phyloP scores from a whole-genome alignment of 1,139 yeast species.

The Yamadazyma aaseri region DNA sequence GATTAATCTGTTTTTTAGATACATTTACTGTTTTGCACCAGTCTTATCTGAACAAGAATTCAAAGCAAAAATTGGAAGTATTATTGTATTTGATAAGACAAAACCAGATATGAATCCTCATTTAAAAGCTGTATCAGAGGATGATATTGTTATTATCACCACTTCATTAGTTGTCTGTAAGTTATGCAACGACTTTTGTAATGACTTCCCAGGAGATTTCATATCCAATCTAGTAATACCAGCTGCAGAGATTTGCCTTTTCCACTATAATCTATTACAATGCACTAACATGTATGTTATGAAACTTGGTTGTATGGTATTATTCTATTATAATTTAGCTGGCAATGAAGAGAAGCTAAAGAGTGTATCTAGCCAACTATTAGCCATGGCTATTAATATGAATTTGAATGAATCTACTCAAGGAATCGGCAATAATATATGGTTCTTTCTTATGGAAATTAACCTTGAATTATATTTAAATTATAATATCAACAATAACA shows the following conservation, averaged over 20 bases:
- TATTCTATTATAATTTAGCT: constrained; percentile 3
- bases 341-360: constrained; percentile 1
- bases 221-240: background rate
- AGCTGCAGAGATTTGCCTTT: constrained; percentile 4
- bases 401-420: constrained; percentile 2
- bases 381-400: constrained; percentile 3
- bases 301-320: constrained; percentile 5
- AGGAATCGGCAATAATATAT: constrained; percentile 1
- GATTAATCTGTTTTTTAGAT: constrained; percentile 2
- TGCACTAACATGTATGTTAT: constrained; percentile 1
- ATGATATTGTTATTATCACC: constrained; percentile 1
- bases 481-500: background rate
- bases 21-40: constrained; percentile 6
- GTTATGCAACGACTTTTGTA: constrained; percentile 1
- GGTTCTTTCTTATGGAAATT: constrained; percentile 4
- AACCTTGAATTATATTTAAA: background rate
- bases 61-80: background rate
- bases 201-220: background rate
- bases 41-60: constrained; percentile 5
- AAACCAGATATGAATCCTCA: background rate
- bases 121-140: constrained; percentile 1
- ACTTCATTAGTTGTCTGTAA: constrained; percentile 1
- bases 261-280: background rate
- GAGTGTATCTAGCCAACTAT: background rate
- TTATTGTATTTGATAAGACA: background rate